These are phyloP conservation scores for Sclerotiophoma versabilis DNA, from an alignment of 2,329 filamentous ascomycete genomes.

Conservation along the genomic window DNA sequence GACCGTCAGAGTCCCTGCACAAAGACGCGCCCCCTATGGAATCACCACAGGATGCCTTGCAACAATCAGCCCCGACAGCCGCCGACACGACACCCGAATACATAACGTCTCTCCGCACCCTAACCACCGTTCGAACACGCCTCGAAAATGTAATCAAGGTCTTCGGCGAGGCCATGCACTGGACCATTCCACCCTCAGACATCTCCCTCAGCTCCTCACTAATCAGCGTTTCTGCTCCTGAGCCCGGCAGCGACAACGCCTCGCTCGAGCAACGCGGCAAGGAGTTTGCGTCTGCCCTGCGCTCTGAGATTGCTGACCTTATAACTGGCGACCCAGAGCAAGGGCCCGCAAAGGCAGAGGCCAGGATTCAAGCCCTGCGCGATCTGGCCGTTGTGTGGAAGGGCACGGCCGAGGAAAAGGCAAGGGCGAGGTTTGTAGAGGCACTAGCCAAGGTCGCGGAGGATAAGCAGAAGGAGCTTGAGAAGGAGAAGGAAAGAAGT, in stretches of 20 bases:
- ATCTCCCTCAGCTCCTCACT: constrained; percentile 84
- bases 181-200: constrained; percentile 88
- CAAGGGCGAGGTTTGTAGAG: constrained; percentile 81
- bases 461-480: constrained; percentile 64
- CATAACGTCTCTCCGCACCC: constrained; percentile 79
- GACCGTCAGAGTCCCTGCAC: not conserved
- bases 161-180: constrained; percentile 96
- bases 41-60: not conserved
- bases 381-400: constrained; percentile 84
- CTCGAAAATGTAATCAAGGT: constrained; percentile 88
- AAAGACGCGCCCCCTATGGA: not conserved
- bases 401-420: constrained; percentile 94
- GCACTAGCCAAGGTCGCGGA: constrained; percentile 81
- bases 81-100: constrained; percentile 53
- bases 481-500: constrained; percentile 43
- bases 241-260: constrained; percentile 69
- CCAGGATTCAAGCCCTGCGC: constrained; percentile 78
- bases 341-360: constrained; percentile 76
- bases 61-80: not conserved
- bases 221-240: constrained; percentile 87
- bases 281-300: constrained; percentile 74
- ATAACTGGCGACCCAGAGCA: constrained; percentile 62
- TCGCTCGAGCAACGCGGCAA: constrained; percentile 87
- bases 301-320: constrained; percentile 74
- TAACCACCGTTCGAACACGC: constrained; percentile 82